A percentile compares a stretch with the other conserved stretches of the same genome.
Evolutionary conservation across 139 green algal species (phyloP).

Genomic region (Deuterostichococcus epilithicus): DNA sequence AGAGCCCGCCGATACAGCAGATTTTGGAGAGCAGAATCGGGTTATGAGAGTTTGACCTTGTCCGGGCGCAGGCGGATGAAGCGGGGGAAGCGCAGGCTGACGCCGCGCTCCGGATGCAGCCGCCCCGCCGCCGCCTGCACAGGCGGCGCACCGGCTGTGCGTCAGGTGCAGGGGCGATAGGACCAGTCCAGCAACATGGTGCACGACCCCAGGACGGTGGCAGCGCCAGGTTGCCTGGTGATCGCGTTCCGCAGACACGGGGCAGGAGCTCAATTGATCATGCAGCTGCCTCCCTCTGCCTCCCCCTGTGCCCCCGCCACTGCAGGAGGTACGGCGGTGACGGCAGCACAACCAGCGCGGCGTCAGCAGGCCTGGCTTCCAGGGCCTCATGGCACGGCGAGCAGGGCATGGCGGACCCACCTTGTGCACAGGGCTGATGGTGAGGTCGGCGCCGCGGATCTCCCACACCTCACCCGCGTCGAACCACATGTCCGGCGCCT

Average conservation of each 20-base stretch:
- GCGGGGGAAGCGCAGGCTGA: constrained; percentile 51
- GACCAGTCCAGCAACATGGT: too few species aligned
- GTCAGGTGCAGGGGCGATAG: too few species aligned
- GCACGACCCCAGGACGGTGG: too few species aligned
- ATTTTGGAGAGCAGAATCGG: too few species aligned
- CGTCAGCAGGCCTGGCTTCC: too few species aligned
- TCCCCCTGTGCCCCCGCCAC: too few species aligned
- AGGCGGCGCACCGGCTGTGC: too few species aligned
- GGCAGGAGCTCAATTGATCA: too few species aligned
- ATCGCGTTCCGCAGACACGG: too few species aligned
- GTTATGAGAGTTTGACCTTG: too few species aligned
- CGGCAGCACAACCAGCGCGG: constrained; percentile 4
- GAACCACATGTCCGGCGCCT: constrained; percentile 73
- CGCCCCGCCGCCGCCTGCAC: constrained; percentile 33
- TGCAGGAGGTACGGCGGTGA: background rate
- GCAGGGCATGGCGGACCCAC: background rate
- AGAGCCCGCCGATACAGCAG: background rate
- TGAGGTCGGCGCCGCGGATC: constrained; percentile 71
- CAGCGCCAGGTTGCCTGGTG: too few species aligned
- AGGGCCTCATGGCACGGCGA: too few species aligned
- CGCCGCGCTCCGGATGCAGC: constrained; percentile 44
- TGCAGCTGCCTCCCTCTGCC: constrained; percentile 8
- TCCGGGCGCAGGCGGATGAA: constrained; percentile 55
- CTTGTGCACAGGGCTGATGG: constrained; percentile 66
- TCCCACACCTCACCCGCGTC: constrained; percentile 65